Percentiles rank a stretch among this genome's conserved stretches.
Evolutionary conservation across 768 basidiomycete species (phyloP).

Genomic region (Tulasnella sp.): DNA sequence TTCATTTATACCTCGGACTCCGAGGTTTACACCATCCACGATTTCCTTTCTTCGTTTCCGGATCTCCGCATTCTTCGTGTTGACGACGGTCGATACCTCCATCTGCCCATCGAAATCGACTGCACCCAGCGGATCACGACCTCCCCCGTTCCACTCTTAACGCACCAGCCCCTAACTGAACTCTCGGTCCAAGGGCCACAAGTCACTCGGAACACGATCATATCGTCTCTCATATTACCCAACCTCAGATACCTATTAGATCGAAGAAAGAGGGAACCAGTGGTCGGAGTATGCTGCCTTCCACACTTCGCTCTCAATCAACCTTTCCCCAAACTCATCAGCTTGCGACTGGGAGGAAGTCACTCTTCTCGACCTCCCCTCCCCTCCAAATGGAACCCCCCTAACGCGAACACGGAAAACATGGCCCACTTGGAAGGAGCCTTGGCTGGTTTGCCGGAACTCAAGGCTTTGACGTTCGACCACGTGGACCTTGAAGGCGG

Average conservation of each 20-base stretch:
- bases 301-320: background rate
- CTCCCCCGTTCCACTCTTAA: background rate
- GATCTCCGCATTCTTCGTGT: conserved; percentile 42
- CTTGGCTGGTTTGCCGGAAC: background rate
- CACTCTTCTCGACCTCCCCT: background rate
- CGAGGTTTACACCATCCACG: conserved; percentile 76
- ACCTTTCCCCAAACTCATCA: background rate
- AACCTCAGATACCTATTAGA: background rate
- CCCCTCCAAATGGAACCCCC: background rate
- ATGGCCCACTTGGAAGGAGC: background rate
- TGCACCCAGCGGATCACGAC: background rate
- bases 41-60: conserved; percentile 57
- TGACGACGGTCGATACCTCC: background rate
- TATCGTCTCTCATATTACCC: background rate
- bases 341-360: background rate
- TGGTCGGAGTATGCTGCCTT: background rate
- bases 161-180: background rate
- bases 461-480: background rate
- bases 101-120: background rate
- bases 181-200: background rate
- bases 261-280: background rate
- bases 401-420: background rate
- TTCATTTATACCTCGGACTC: conserved; percentile 53
- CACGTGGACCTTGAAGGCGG: background rate
- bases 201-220: background rate